phyloP scores from a whole-genome alignment of 768 basidiomycete species.

The Russula vinacea region DNA sequence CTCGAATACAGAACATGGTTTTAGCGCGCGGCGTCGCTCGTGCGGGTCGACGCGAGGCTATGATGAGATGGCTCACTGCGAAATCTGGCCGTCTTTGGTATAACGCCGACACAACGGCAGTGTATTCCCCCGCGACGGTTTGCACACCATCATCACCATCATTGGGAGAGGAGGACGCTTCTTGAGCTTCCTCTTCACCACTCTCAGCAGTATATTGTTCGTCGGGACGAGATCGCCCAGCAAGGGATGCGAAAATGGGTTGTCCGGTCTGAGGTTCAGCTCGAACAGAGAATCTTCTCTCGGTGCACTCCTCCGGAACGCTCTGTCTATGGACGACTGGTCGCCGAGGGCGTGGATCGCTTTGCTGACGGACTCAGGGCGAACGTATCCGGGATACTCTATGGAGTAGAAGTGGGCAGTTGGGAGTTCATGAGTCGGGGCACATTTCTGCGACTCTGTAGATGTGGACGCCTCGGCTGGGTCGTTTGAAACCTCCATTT shows the following conservation, averaged over 20 bases:
- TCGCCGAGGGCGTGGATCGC: constrained; percentile 70
- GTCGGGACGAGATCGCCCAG: constrained; percentile 74
- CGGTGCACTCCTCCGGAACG: constrained; percentile 68
- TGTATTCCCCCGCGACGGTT: constrained; percentile 63
- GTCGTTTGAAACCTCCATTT: constrained; percentile 4
- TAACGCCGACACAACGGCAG: constrained; percentile 63
- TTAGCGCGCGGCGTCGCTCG: neutral
- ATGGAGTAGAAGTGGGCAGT: constrained; percentile 68
- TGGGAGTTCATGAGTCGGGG: constrained; percentile 48
- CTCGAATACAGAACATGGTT: constrained; percentile 40
- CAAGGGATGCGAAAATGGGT: constrained; percentile 80
- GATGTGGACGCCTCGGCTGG: neutral
- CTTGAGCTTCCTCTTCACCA: constrained; percentile 70
- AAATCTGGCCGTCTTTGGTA: constrained; percentile 84
- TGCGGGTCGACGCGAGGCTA: neutral
- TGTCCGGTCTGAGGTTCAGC: constrained; percentile 66
- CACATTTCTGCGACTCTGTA: constrained; percentile 27
- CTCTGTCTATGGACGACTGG: constrained; percentile 64
- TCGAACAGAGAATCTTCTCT: constrained; percentile 68
- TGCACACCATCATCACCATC: constrained; percentile 27
- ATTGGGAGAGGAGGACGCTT: constrained; percentile 31
- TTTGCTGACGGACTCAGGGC: constrained; percentile 52
- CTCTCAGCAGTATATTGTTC: constrained; percentile 79
- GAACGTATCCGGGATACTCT: constrained; percentile 89
- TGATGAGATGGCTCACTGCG: constrained; percentile 56